Base-by-base conservation (phyloP, 2,329 filamentous ascomycete species). In the Paraphoma chrysanthemicola region DNA sequence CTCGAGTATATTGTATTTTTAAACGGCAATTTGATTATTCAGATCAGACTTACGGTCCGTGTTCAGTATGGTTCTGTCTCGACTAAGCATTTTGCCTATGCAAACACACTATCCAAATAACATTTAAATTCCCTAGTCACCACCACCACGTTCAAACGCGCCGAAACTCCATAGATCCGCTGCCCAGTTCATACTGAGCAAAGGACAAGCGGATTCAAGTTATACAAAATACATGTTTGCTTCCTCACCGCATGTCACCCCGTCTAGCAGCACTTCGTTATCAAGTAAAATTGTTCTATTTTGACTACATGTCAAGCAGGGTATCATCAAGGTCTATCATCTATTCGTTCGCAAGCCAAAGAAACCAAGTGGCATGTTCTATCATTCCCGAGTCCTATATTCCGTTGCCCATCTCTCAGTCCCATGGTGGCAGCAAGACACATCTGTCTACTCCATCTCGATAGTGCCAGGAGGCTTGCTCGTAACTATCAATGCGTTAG, bases 391-490 rank as follows among this genome's bases (percentile, higher is more conserved):
- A 36, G 14, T 10, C 33, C 23, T 23, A 23, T 23, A 23, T 23
- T 23, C 23, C 23, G 23, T 23, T 23, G 23, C 23, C 23, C 23
- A 23, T 23, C 23, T 23, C 3, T 23, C 23, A 23, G 23, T 23
- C 23, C 23, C 23, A 23, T 23, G 23, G 23, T 23, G 23, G 23
- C 23, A 23, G 23, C 23, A 23, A 23, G 23, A 23, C 23, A 23
- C 23, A 23, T 23, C 23, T 5, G n/a, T 53, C 33, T 85, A 92
- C 79, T 91, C 88, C 80, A 91, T 85, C 80, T 91, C 90, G 70
- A 92, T 91, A 1, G 89, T 92, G 58, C 86, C 87, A 46, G 87
- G 88, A 48, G 88, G 87, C 79, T 90, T 90, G 74, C 85, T 86
- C 18, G 86, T 88, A 57, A 85, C 81, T 79, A 70, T 58, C 69